phyloP scores from a whole-genome alignment of 139 green algal genomes.

The Raphidocelis subcapitata region DNA sequence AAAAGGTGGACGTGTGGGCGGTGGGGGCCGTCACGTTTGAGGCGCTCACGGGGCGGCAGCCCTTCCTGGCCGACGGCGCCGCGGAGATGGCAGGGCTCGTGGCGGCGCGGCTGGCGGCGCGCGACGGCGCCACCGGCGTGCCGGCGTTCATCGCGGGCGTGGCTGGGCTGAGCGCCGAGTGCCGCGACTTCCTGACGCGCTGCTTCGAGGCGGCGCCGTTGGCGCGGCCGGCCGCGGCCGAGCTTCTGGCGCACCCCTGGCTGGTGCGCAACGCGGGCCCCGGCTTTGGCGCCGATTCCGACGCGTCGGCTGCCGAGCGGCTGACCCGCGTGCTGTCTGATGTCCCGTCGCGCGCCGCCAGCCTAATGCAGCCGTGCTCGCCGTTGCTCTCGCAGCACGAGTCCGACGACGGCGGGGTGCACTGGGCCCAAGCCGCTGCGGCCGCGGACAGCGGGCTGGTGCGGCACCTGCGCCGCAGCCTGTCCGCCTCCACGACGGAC shows the following conservation, averaged over 20 bases:
- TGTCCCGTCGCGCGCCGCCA: no score
- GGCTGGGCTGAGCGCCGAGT: neutral
- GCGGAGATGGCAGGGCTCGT: constrained; percentile 33
- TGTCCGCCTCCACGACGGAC: neutral
- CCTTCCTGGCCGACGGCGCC: constrained; percentile 54
- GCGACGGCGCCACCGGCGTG: neutral
- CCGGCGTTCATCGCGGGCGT: constrained; percentile 19
- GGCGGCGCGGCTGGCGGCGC: neutral
- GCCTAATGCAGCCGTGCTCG: no score
- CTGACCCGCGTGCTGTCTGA: no score
- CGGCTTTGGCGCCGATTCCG: no score
- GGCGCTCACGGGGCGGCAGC: constrained; percentile 54
- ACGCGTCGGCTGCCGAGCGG: no score
- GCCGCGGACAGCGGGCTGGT: neutral
- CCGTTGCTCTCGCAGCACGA: no score
- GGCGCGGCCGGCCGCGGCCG: constrained; percentile 10
- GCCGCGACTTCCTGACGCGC: constrained; percentile 28
- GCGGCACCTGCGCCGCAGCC: neutral
- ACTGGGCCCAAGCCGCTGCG: neutral
- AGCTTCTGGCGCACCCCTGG: no score
- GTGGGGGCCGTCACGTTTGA: constrained; percentile 56
- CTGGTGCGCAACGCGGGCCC: no score
- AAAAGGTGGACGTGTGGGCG: constrained; percentile 65
- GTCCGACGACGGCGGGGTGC: neutral
- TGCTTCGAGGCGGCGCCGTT: constrained; percentile 31